Evolutionary conservation across 2,329 filamentous ascomycete species (phyloP).

Genomic region (Cercospora nicotianae): DNA sequence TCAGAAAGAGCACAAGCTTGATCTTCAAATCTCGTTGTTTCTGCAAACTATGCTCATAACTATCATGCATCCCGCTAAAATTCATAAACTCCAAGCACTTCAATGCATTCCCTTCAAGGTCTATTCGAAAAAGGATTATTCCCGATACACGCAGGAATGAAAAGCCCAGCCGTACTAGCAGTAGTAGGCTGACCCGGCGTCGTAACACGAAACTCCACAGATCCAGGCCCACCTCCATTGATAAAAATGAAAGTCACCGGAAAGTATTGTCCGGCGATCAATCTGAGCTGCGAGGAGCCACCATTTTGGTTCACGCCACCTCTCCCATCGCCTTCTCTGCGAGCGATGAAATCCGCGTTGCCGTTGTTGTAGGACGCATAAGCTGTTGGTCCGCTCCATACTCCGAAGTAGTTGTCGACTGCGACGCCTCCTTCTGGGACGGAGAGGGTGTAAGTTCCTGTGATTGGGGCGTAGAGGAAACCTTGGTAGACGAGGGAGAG

Average conservation of each 20-base stretch:
- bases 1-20: no score
- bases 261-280: neutral
- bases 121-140: neutral
- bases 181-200: neutral
- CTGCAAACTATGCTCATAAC: neutral
- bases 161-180: neutral
- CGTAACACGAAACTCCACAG: neutral
- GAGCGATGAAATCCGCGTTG: neutral
- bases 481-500: neutral
- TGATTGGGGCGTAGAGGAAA: neutral
- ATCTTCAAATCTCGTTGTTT: no score
- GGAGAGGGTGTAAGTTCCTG: neutral
- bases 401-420: neutral
- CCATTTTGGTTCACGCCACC: neutral
- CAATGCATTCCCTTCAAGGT: neutral
- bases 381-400: neutral
- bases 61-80: neutral
- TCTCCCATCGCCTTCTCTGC: neutral
- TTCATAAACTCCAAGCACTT: no score
- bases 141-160: neutral
- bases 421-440: neutral
- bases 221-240: neutral
- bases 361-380: neutral
- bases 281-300: neutral
- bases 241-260: neutral